Evolutionary conservation across 805 yeast genomes (phyloP), one percentile per base, ranked within the genome.

Genomic region (Saccharomycopsis vini): DNA sequence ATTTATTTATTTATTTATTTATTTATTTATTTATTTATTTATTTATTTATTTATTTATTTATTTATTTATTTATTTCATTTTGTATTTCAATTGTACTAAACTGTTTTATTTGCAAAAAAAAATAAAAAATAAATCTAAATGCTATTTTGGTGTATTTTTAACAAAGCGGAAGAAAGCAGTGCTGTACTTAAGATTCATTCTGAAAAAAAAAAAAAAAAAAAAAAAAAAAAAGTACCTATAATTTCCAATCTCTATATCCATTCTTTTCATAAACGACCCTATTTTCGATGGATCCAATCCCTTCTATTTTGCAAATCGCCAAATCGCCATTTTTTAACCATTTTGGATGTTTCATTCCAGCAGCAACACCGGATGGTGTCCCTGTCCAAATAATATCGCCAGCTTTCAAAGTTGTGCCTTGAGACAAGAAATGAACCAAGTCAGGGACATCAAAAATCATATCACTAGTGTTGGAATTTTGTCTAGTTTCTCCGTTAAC

Each of bases 281-380:
- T 56, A 55, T 71, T 72, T 16, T 47, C 49, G 38, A 73, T 60
- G 3, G 67, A 47, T 3, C 78, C 78, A 15, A 72, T 63, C 3
- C 62, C 56, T 23, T 66, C 70, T 24, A 73, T 56, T 39, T 56
- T 56, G 44, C 72, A 62, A 40, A 61, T 67, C 13, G 69, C 66
- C 2, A 56, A 59, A 50, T 73, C 77, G 7, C 70, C 72, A 49
- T 73, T 55, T 42, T 57, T 54, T 26, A 73, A 57, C 66, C 68
- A 73, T 50, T 53, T 59, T 29, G 65, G 56, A 38, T 56, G 50
- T 22, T 56, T 59, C 51, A 62, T 57, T 4, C 77, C 77, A 55
- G 66, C 60, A 4, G 75, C 79, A 7, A 71, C 77, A 21, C 79
- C 79, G 15, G 67, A 58, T 7, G 79, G 79, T 5, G 80, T 75